Evolutionary conservation across 306 rosid genomes (phyloP), one percentile per base, ranked within the genome.

Genomic region (Corylus americana): DNA sequence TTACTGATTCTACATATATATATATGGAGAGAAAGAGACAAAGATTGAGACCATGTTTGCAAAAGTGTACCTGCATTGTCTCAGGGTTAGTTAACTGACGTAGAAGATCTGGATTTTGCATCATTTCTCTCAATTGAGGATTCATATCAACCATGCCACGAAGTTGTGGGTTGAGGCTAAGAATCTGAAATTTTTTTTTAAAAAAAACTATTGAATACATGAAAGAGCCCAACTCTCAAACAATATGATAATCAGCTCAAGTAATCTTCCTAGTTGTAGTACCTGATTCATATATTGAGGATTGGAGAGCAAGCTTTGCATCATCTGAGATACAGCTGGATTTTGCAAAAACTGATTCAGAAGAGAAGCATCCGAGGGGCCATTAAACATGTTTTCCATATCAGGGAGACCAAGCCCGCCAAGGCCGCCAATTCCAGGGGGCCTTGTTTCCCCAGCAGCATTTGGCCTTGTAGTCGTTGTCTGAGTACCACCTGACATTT

Each of bases 211-310:
- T 61, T 54, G 17, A 57, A 80, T 55, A 59, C 68, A 67, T 53
- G 69, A 37, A 68, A 55, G 29, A 74, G 53, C 17, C 45, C 31
- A 55, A 48, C 29, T 58, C 69, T 45, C 11, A 5, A 39, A n/a
- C 61, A 57, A 63, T n/a, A 68, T 5, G 8, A 55, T 29, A 20
- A 14, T 22, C 16, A 16, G 12, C 11, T 74, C 59, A 49, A 27
- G 20, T 63, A 51, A 55, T 37, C 14, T 57, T 17, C 63, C 49
- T 48, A 39, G 22, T 18, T 59, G 39, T 72, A 72, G 77, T 80
- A 89, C 93, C 85, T 87, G 90, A 77, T 87, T 85, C 91, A 89
- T 85, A 77, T 85, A 85, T 59, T 87, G 88, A 64, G 93, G 93
- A 79, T 89, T 77, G 13, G 91, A 89, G 48, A 89, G 86, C 75